These are phyloP conservation scores for Pythium coloratum DNA, from an alignment of 352 stramenopile species.

Conservation along the genomic window DNA sequence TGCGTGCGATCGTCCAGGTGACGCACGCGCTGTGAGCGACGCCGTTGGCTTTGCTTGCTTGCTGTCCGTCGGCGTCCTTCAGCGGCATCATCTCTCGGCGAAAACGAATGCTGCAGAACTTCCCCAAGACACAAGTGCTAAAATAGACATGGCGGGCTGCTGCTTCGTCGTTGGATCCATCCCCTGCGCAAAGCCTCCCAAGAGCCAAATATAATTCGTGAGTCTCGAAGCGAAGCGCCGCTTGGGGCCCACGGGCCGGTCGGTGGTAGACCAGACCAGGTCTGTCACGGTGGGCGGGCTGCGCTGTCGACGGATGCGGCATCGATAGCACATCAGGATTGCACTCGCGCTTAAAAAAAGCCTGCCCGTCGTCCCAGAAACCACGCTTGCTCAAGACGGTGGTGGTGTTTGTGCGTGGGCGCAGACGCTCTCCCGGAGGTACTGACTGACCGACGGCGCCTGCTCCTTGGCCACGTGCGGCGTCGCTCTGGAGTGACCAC, in stretches of 20 bases:
- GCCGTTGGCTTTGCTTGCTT: too few species aligned
- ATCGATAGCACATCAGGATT: neutral
- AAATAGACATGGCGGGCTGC: neutral
- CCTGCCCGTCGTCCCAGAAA: neutral
- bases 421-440: too few species aligned
- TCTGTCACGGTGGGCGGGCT: neutral
- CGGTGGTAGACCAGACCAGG: neutral
- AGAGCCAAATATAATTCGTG: constrained; percentile 6
- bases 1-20: constrained; percentile 78
- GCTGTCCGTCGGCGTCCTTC: neutral
- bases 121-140: neutral
- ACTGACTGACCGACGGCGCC: neutral
- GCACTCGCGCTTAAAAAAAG: neutral
- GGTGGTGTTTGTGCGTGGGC: neutral
- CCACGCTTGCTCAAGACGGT: neutral
- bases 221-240: neutral
- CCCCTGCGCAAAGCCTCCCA: too few species aligned
- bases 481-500: constrained; percentile 8
- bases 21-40: constrained; percentile 19
- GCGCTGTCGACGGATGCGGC: neutral
- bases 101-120: neutral
- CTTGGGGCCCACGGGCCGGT: neutral
- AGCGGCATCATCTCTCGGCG: neutral
- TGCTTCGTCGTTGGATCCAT: neutral
- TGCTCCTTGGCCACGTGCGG: constrained; percentile 12